phyloP scores from a whole-genome alignment of 805 yeast species.

The Teunomyces aglyptinius region DNA sequence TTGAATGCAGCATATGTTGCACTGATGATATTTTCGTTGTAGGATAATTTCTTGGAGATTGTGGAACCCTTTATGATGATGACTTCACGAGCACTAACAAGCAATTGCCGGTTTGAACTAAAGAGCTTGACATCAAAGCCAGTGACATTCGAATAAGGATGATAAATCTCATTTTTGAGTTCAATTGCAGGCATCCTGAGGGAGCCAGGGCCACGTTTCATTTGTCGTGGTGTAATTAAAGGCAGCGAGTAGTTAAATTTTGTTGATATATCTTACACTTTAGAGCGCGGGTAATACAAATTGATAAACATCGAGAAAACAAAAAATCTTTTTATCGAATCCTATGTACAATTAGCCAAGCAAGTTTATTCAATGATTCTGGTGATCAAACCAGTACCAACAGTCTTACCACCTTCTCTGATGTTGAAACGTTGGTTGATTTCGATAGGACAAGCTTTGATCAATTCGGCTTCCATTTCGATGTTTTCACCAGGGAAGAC shows the following conservation, averaged over 20 bases:
- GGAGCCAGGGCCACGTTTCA: conserved; percentile 4
- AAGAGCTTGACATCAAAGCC: conserved; percentile 17
- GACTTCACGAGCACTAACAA: conserved; percentile 38
- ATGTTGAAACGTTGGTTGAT: conserved; percentile 97
- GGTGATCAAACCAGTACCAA: conserved; percentile 97
- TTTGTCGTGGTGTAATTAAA: not conserved
- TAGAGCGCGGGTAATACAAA: not conserved
- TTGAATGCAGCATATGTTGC: conserved; percentile 63
- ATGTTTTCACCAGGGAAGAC: conserved; percentile 98
- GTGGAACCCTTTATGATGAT: conserved; percentile 50
- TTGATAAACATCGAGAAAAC: not conserved
- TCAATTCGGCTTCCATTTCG: conserved; percentile 90
- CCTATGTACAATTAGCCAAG: conserved; percentile 9
- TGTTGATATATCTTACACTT: too few species aligned
- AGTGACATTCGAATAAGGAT: conserved; percentile 16
- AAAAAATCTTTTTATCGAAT: conserved; percentile 2
- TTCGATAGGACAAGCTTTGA: conserved; percentile 90
- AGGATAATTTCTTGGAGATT: conserved; percentile 48
- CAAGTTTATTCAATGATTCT: conserved; percentile 66
- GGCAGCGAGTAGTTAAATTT: too few species aligned
- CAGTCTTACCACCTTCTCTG: conserved; percentile 99
- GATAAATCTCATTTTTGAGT: conserved; percentile 22
- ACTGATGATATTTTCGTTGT: conserved; percentile 49
- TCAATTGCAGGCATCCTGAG: conserved; percentile 34
- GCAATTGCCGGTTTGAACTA: conserved; percentile 32